A percentile compares a stretch with the other conserved stretches of the same genome.
These are phyloP conservation scores for Cubamyces sp. DNA, from an alignment of 768 basidiomycete genomes.

Conservation along the genomic window DNA sequence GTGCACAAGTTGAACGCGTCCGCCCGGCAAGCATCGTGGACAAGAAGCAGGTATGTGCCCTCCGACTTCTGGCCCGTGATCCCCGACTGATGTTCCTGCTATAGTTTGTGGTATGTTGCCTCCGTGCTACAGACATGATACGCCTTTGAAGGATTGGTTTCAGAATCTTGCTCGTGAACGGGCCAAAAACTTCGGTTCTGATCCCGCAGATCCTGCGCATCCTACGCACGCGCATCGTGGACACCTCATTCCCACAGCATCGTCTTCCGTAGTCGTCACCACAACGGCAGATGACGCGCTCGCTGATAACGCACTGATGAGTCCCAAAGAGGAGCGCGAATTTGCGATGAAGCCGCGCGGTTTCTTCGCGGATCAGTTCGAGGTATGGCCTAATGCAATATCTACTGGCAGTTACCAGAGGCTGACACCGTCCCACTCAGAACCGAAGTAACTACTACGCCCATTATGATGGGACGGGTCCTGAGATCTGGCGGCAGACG, in stretches of 20 bases:
- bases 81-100: not conserved
- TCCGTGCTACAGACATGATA: too few species aligned
- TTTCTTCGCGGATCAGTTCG: constrained; percentile 97
- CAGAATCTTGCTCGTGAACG: constrained; percentile 88
- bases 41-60: constrained; percentile 77
- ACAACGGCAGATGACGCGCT: constrained; percentile 47
- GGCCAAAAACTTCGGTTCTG: constrained; percentile 71
- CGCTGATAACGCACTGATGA: constrained; percentile 32
- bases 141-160: not conserved
- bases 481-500: constrained; percentile 94
- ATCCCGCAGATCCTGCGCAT: constrained; percentile 32
- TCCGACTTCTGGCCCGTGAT: not conserved
- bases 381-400: constrained; percentile 44
- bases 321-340: constrained; percentile 44
- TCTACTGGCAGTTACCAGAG: not conserved
- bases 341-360: constrained; percentile 66
- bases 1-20: constrained; percentile 88
- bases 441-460: constrained; percentile 90
- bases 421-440: constrained; percentile 38
- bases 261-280: constrained; percentile 56
- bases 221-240: constrained; percentile 13
- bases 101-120: constrained; percentile 65
- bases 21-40: constrained; percentile 97
- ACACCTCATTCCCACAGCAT: constrained; percentile 40
- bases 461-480: constrained; percentile 88